Evolutionary conservation across 2,329 filamentous ascomycete species (phyloP), one percentile per base, ranked within the genome.

Genomic region (Fusarium pseudocircinatum): DNA sequence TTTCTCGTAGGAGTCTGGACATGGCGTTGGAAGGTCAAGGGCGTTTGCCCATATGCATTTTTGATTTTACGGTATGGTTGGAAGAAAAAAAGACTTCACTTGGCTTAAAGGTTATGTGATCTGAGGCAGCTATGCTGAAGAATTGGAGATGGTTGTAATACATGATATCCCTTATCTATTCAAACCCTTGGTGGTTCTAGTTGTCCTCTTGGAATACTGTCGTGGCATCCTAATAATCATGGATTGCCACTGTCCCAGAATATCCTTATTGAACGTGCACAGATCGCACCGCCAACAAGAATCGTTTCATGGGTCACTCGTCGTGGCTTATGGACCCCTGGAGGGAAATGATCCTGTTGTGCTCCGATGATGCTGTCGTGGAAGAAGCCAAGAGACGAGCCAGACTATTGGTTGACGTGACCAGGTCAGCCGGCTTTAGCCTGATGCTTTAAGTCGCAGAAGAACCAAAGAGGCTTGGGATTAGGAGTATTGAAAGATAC

Each of bases 11-110:
- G 64, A 62, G 73, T 66, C 60, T 67, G 74, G 70, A 61, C 53
- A 75, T 37, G 74, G 76, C 59, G 76, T 71, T 70, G 32, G 58
- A 30, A 69, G 60, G 61, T 44, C 49, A 47, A 61, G 70, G 62
- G 49, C 32, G 53, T 43, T 62, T 69, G 60, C 26, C 49, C 26
- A 39, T 53, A 40, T 71, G 60, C 70, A 60, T 75, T 58, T 47
- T 63, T 75, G 50, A 42, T 68, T 64, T 73, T 43, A 59, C 52
- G 67, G 73, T 63, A 67, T 68, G 69, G 75, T 43, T 57, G 74
- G 74, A 78, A 74, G 74, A 69, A 67, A 75, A 75, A 75, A 73
- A 68, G 49, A 58, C 61, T 61, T 77, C 57, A 62, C 43, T 34
- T 72, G 61, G 32, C 64, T 72, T 70, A 42, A 67, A 52, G 46